phyloP scores from a whole-genome alignment of 768 basidiomycete species.

The Leucosporidium scottii region DNA sequence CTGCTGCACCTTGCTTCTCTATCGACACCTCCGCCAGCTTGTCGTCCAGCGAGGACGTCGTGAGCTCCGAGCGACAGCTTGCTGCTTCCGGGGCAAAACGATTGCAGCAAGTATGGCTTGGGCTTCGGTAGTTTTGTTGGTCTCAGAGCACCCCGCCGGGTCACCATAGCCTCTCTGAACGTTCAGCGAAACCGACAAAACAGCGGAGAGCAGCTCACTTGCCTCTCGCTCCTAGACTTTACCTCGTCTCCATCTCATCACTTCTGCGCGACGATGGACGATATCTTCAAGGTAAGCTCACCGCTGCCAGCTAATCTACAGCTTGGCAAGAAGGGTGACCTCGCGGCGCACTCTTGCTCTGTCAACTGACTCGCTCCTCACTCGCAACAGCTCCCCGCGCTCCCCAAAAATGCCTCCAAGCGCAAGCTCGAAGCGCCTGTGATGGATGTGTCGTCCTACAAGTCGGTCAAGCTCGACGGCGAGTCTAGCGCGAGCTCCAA shows the following conservation, averaged over 20 bases:
- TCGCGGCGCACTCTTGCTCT: conserved; percentile 68
- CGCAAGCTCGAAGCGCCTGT: conserved; percentile 34
- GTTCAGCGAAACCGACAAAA: too few relatives aligned
- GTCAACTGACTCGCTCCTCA: conserved; percentile 44
- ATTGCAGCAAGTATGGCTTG: too few relatives aligned
- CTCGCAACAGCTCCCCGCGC: conserved; percentile 5
- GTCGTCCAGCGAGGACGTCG: too few relatives aligned
- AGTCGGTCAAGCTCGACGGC: conserved; percentile 17
- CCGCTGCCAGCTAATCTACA: conserved; percentile 54
- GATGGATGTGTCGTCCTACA: conserved; percentile 27
- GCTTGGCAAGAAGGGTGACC: conserved; percentile 56
- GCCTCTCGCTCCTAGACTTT: background rate
- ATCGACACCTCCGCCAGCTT: too few relatives aligned
- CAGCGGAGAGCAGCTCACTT: background rate
- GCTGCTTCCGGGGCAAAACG: too few relatives aligned
- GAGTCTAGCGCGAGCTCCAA: background rate
- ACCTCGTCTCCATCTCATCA: background rate
- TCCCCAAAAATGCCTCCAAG: conserved; percentile 22
- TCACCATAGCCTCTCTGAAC: too few relatives aligned
- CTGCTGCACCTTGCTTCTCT: too few relatives aligned
- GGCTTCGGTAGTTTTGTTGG: too few relatives aligned
- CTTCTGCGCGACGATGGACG: conserved; percentile 23
- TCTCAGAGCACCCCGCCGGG: too few relatives aligned
- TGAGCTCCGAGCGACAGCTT: too few relatives aligned
- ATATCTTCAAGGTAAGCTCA: conserved; percentile 30